Conservation (phyloP, 2,329 filamentous ascomycete genomes). For the Samsoniella hepiali region DNA sequence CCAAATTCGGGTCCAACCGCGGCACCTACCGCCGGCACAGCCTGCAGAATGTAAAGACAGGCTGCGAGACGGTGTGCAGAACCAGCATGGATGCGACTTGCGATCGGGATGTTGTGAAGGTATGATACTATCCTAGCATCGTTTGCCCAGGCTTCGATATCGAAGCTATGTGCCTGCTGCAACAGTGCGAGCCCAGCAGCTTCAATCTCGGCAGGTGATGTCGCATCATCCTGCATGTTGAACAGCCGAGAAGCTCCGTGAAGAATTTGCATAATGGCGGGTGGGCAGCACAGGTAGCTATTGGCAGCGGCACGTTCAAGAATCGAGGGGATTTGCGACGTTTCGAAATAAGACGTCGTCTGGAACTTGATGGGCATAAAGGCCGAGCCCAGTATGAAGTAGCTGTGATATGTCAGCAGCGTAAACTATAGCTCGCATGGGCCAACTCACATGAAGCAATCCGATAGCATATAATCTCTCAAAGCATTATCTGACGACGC, state of each 20-base stretch:
- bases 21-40: slow-evolving; percentile 31
- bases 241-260: slow-evolving; percentile 42
- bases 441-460: slow-evolving; percentile 43
- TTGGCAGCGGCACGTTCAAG: slow-evolving; percentile 41
- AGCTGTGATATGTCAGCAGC: slow-evolving; percentile 28
- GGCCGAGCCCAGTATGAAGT: slow-evolving; percentile 45
- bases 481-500: slow-evolving; percentile 34
- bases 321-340: slow-evolving; percentile 36
- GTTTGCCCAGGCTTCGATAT: slow-evolving; percentile 41
- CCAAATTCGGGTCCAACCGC: slow-evolving; percentile 29
- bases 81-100: slow-evolving; percentile 39
- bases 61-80: slow-evolving; percentile 42
- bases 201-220: slow-evolving; percentile 29
- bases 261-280: slow-evolving; percentile 42
- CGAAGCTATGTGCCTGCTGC: slow-evolving; percentile 37
- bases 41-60: slow-evolving; percentile 46
- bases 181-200: slow-evolving; percentile 35
- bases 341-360: slow-evolving; percentile 34
- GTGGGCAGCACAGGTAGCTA: slow-evolving; percentile 47
- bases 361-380: slow-evolving; percentile 37
- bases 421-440: no score
- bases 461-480: slow-evolving; percentile 45
- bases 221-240: slow-evolving; percentile 27
- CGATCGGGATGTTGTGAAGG: slow-evolving; percentile 33
- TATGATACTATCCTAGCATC: slow-evolving; percentile 34